These are phyloP conservation scores for Volvox africanus DNA, from an alignment of 139 green algal species.

Conservation along the genomic window DNA sequence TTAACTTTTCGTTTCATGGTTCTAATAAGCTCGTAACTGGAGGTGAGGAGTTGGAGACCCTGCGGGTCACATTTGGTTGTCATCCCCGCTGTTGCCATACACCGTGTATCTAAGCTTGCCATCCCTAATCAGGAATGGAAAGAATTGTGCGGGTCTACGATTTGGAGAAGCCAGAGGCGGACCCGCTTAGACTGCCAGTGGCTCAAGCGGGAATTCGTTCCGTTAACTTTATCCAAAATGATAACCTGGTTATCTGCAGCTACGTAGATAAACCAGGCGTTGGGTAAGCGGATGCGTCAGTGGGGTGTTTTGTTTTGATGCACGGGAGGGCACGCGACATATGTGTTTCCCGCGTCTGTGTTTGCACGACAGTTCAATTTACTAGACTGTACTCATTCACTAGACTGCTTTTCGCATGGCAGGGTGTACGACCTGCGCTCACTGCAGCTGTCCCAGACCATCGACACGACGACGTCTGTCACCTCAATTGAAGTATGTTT, in stretches of 20 bases:
- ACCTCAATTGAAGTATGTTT: conserved; percentile 87
- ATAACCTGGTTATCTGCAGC: conserved; percentile 82
- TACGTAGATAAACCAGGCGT: conserved; percentile 68
- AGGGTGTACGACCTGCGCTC: conserved; percentile 91
- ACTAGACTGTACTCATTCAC: no score
- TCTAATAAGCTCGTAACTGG: conserved; percentile 76
- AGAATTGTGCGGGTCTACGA: conserved; percentile 96
- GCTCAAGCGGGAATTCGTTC: conserved; percentile 71
- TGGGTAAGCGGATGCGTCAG: conserved; percentile 53
- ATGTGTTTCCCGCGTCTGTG: no score
- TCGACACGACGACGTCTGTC: conserved; percentile 80
- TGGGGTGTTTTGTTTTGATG: no score
- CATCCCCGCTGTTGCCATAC: background rate
- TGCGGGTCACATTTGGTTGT: background rate
- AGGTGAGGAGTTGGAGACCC: conserved; percentile 57
- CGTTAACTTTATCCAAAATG: conserved; percentile 77
- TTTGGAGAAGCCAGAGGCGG: conserved; percentile 77
- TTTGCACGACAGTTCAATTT: no score
- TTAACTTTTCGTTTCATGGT: conserved; percentile 77
- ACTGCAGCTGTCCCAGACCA: conserved; percentile 63
- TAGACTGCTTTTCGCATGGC: background rate
- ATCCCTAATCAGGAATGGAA: conserved; percentile 74
- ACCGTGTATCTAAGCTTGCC: background rate
- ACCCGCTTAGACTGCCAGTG: conserved; percentile 65
- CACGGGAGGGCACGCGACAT: no score